phyloP scores from a whole-genome alignment of 2,329 filamentous ascomycete species.

The Aspergillus sp. region DNA sequence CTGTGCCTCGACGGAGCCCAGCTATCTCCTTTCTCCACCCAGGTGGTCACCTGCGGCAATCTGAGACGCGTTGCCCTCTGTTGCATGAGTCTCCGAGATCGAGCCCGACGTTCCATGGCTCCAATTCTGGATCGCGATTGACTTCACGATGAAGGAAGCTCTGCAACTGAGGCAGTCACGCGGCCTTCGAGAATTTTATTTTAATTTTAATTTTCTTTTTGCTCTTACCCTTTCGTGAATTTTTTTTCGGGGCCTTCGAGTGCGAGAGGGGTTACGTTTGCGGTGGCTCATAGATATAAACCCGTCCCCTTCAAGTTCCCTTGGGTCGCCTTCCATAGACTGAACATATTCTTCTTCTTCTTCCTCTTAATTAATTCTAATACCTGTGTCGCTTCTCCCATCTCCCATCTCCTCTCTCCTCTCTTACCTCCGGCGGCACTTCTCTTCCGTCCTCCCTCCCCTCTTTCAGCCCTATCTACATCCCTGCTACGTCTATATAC shows the following conservation, averaged over 20 bases:
- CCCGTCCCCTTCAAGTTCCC: constrained; percentile 5
- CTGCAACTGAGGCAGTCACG: constrained; percentile 25
- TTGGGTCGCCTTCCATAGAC: not conserved
- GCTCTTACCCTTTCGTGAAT: not conserved
- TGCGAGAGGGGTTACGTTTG: not conserved
- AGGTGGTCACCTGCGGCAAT: not conserved
- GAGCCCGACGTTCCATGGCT: constrained; percentile 23
- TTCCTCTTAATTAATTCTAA: not conserved
- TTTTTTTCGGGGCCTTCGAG: not conserved
- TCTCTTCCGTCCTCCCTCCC: not conserved
- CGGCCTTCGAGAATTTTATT: constrained; percentile 21
- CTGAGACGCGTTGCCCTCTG: not conserved
- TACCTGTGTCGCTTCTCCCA: not conserved
- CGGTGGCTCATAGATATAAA: constrained; percentile 22
- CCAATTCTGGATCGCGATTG: constrained; percentile 22
- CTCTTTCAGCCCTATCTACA: not conserved
- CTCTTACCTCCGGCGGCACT: too few species aligned
- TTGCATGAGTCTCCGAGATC: not conserved
- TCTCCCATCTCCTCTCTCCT: not conserved
- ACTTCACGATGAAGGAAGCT: constrained; percentile 28
- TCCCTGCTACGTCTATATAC: not conserved
- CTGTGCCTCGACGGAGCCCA: not conserved
- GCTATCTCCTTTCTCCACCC: not conserved
- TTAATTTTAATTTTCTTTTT: constrained; percentile 13
- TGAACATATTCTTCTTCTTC: not conserved